Conservation (phyloP, 129 eudicot species). For the Cynara cardunculus region DNA sequence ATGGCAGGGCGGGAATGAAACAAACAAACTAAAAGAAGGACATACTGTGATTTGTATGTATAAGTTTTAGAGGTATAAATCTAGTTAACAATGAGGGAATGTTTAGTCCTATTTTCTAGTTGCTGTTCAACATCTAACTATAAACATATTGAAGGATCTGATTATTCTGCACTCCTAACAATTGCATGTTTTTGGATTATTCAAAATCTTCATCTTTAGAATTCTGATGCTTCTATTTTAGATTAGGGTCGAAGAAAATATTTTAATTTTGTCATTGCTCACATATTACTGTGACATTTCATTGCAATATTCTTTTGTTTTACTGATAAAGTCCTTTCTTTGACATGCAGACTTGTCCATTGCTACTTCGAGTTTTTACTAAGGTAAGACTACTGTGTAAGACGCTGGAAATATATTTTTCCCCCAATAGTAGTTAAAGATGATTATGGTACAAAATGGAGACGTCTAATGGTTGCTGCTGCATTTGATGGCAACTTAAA, state of each 20-base stretch:
- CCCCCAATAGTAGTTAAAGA: background rate
- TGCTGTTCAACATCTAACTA: background rate
- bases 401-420: background rate
- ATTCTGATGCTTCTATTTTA: background rate
- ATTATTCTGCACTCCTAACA: background rate
- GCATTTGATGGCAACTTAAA: background rate
- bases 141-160: slow-evolving; percentile 3
- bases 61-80: background rate
- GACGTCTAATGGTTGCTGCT: background rate
- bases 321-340: slow-evolving; percentile 14
- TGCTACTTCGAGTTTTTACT: slow-evolving; percentile 90
- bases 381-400: slow-evolving; percentile 64
- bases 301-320: slow-evolving; percentile 1
- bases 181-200: background rate
- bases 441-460: background rate
- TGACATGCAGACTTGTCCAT: slow-evolving; percentile 78
- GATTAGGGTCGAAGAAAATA: background rate
- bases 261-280: background rate
- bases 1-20: background rate
- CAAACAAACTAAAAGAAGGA: background rate
- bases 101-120: background rate
- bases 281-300: slow-evolving; percentile 2
- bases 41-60: background rate
- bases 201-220: background rate
- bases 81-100: background rate